Conservation (phyloP, 2,329 filamentous ascomycete genomes). For the Ceratocystis variospora region DNA sequence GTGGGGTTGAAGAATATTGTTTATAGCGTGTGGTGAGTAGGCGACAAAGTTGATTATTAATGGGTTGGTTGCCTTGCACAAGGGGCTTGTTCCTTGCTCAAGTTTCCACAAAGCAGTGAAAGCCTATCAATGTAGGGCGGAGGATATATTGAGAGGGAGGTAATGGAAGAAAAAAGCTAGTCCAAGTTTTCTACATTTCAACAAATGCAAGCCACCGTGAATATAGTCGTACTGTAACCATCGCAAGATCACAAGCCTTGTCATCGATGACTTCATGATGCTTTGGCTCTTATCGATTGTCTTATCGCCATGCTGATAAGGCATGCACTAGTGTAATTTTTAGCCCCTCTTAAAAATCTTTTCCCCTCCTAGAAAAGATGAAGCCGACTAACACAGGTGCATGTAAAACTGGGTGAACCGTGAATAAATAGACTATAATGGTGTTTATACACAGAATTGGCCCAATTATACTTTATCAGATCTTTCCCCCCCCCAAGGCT, state of each 20-base stretch:
- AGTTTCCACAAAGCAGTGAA: no score
- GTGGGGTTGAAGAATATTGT: background rate
- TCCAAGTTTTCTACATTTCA: background rate
- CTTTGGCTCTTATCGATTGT: background rate
- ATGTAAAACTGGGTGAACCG: background rate
- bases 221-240: no score
- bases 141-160: background rate
- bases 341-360: constrained; percentile 21
- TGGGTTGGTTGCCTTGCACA: background rate
- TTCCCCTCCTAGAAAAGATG: constrained; percentile 13
- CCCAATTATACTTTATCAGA: constrained; percentile 11
- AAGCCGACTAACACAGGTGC: background rate
- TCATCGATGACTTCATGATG: constrained; percentile 7
- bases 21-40: background rate
- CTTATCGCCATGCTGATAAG: constrained; percentile 1
- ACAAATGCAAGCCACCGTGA: no score
- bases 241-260: background rate
- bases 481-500: background rate
- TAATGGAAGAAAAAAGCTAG: background rate
- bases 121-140: no score
- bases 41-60: constrained; percentile 11
- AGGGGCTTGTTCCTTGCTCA: background rate
- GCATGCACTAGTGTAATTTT: constrained; percentile 20
- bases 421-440: background rate
- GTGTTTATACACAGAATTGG: background rate